Evolutionary conservation across 2,329 filamentous ascomycete genomes (phyloP).

Genomic region (Fusarium chaquense): DNA sequence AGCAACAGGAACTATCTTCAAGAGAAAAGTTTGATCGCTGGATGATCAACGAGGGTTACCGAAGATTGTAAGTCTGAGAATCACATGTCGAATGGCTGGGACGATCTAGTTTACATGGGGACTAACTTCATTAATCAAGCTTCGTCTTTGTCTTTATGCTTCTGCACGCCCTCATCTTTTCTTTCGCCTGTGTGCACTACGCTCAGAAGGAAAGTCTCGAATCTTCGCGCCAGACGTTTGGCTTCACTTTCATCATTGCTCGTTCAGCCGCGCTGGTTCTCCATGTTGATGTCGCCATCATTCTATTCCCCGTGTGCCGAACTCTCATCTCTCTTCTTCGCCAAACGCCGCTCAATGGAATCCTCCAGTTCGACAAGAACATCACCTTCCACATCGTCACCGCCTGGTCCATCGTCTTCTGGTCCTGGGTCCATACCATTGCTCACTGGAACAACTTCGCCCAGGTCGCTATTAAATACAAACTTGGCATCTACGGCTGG

Average conservation of each 20-base stretch:
- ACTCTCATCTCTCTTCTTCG: conserved; percentile 85
- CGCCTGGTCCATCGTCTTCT: conserved; percentile 90
- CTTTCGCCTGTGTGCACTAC: conserved; percentile 84
- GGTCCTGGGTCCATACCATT: conserved; percentile 86
- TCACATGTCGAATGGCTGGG: background rate
- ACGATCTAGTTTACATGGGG: background rate
- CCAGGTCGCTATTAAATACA: conserved; percentile 78
- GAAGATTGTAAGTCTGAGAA: conserved; percentile 73
- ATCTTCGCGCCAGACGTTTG: conserved; percentile 74
- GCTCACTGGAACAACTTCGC: conserved; percentile 91
- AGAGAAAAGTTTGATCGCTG: conserved; percentile 83
- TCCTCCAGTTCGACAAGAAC: conserved; percentile 91
- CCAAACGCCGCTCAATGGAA: conserved; percentile 85
- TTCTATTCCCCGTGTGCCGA: conserved; percentile 85
- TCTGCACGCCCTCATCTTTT: conserved; percentile 80
- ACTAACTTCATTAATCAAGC: conserved; percentile 47
- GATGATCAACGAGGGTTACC: conserved; percentile 91
- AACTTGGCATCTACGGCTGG: conserved; percentile 82
- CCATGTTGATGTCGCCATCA: conserved; percentile 83
- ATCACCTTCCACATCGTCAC: conserved; percentile 89
- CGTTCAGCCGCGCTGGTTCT: conserved; percentile 80
- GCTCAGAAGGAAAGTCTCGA: conserved; percentile 80
- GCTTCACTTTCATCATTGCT: conserved; percentile 81
- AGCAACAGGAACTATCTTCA: conserved; percentile 73
- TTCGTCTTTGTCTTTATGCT: conserved; percentile 82